Base-by-base conservation (phyloP, 768 basidiomycete genomes). In the Kwoniella europaea region DNA sequence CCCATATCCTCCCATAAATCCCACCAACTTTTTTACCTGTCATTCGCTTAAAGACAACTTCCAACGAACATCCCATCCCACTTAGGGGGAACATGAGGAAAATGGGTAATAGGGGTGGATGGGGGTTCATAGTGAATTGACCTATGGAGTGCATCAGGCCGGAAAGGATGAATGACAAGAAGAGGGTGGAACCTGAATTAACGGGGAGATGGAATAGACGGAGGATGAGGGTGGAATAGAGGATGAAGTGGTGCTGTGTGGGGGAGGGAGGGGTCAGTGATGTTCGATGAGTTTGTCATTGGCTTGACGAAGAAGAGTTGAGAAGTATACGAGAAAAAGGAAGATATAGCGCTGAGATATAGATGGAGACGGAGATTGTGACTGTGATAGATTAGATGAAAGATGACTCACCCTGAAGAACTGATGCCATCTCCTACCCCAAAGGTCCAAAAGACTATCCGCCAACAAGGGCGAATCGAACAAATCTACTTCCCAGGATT, bases 351-450 rank as follows among this genome's bases (percentile, higher is more conserved):
- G 18, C n/a, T 63, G 24, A 68, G 42, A 24, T 41, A 27, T 41
- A 56, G 54, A 12, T 56, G 12, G n/a, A 18, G 18, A 18, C 29
- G 4, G 29, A 29, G 29, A 29, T n/a, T n/a, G n/a, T n/a, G n/a
- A n/a, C 29, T 29, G 54, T 56, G 44, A 55, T 35, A 64, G 24
- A 15, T n/a, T 27, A 22, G 63, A 15, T 56, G 6, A 4, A 58
- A 35, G 10, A 27, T 20, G 29, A 66, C 52, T 50, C 42, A 73
- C 78, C 57, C 76, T 65, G 55, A 71, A 71, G 15, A 79, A 71
- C 72, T 81, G 79, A 71, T 83, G 82, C 82, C 82, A 83, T 60
- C 82, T 60, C 64, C 69, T 79, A 1, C 82, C 81, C 82, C 82
- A 83, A 44, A 83, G 71, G 22, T 82, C 76, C 46, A 81, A 63